Percentiles rank a stretch among this genome's conserved stretches.
phyloP scores from a whole-genome alignment of 2,329 filamentous ascomycete species.

The Calonectria pauciramosa region DNA sequence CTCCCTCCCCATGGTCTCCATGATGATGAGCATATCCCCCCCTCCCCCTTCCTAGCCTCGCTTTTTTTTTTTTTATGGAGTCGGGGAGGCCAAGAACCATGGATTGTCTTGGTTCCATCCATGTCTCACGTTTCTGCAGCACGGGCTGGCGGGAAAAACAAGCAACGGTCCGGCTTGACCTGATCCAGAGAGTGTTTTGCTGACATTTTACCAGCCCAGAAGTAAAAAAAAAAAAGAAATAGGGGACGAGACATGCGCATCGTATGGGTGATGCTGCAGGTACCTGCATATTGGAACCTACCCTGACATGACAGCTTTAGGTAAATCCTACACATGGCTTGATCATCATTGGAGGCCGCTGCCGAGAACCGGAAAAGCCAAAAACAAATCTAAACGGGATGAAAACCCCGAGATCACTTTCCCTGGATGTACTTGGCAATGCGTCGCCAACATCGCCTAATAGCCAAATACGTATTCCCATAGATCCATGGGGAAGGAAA shows the following conservation, averaged over 20 bases:
- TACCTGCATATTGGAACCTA: background rate
- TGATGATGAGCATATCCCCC: background rate
- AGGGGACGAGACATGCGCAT: background rate
- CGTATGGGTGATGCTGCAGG: constrained; percentile 1
- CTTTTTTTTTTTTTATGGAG: background rate
- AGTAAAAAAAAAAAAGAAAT: background rate
- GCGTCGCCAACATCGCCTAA: constrained; percentile 4
- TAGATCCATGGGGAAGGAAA: background rate
- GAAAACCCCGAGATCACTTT: background rate
- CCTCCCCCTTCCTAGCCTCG: background rate
- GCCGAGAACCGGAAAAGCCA: background rate
- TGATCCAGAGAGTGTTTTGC: background rate
- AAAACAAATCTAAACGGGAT: background rate
- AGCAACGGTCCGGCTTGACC: background rate
- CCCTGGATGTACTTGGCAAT: background rate
- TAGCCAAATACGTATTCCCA: background rate
- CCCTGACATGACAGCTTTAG: background rate
- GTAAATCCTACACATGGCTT: background rate
- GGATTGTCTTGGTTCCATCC: background rate
- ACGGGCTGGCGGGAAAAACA: background rate
- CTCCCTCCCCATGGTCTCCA: background rate
- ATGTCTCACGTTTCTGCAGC: background rate
- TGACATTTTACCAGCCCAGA: background rate
- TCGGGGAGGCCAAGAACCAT: background rate
- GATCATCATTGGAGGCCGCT: background rate